These are phyloP conservation scores for Lipomyces kockii DNA, from an alignment of 805 yeast genomes.

Conservation along the genomic window DNA sequence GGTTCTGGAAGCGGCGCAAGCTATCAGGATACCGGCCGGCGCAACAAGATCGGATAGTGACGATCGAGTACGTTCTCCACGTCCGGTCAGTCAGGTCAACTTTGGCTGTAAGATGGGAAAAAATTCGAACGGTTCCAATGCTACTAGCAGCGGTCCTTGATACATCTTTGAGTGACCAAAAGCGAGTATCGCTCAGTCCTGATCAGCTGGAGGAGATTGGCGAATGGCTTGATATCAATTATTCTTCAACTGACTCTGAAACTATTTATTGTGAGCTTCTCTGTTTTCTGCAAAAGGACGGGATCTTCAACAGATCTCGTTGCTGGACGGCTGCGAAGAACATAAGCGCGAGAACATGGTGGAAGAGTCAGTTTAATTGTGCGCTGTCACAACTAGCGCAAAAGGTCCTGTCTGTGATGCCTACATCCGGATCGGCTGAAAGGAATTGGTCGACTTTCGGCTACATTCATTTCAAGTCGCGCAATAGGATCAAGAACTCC, in stretches of 20 bases:
- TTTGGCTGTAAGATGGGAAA: neutral
- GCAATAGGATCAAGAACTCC: neutral
- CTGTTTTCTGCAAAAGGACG: neutral
- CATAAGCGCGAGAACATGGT: neutral
- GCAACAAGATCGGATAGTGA: too few species aligned
- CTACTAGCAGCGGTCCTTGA: neutral
- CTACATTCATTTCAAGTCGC: neutral
- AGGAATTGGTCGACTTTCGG: neutral
- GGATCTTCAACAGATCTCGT: constrained; percentile 2
- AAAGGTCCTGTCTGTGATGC: neutral
- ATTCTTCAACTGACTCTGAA: neutral
- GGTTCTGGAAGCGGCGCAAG: too few species aligned
- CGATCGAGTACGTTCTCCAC: too few species aligned
- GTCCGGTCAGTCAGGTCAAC: too few species aligned
- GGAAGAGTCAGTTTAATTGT: neutral
- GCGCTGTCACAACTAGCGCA: too few species aligned
- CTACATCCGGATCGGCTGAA: neutral
- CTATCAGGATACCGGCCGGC: too few species aligned
- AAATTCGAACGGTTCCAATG: neutral
- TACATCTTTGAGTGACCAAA: neutral
- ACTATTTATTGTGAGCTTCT: neutral
- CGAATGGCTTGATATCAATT: neutral
- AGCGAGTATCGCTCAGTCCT: neutral
- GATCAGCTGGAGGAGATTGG: constrained; percentile 2
- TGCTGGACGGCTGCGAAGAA: neutral